Base-by-base conservation (phyloP, 139 green algal genomes). In the Haematococcus sp. region DNA sequence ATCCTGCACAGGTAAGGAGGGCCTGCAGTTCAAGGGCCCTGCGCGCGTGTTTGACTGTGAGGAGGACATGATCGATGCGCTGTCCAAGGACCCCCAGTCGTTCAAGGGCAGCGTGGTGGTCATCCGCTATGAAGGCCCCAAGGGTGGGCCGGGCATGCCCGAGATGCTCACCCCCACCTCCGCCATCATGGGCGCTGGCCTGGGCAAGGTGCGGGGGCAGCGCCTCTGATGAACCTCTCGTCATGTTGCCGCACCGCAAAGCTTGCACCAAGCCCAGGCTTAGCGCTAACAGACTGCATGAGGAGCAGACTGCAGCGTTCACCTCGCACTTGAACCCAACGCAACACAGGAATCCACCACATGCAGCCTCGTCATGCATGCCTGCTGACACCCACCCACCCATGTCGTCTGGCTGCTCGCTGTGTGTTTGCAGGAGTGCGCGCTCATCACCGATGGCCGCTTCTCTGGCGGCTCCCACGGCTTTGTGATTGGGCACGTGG, bases 101-200 rank as follows among this genome's bases (percentile, higher is more conserved):
- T 94, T 98, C 78, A 92, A 88, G 71, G 92, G 90, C 65, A 86
- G 80, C 44, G 95, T 98, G 20, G 87, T 98, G 1, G 90, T 97
- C 30, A 81, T 81, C 44, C 75, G 82, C 68, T 97, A 97, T 63
- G 94, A 98, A 85, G 94, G 94, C 13, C 94, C 94, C 51, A 97
- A 98, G 87, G 95, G 95, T 67, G 95, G 95, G 11, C 95, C 95
- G 19, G 95, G 95, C 74, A 98, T 99, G 94, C 95, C 95, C 0
- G 95, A 99, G 86, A 98, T 99, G 95, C 78, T 99, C 25, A 98
- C 91, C 1, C 95, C 95, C 73, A 98, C 95, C 51, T 90, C 76
- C 13, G 94, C 94, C 68, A 98, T 99, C 88, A 98, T 98, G 90
- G 95, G 94, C 15, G 94, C 95, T 9, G 95, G 95, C 33, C 89